phyloP scores from a whole-genome alignment of 169 alveolate genomes.

The Eimeria acervulina region DNA sequence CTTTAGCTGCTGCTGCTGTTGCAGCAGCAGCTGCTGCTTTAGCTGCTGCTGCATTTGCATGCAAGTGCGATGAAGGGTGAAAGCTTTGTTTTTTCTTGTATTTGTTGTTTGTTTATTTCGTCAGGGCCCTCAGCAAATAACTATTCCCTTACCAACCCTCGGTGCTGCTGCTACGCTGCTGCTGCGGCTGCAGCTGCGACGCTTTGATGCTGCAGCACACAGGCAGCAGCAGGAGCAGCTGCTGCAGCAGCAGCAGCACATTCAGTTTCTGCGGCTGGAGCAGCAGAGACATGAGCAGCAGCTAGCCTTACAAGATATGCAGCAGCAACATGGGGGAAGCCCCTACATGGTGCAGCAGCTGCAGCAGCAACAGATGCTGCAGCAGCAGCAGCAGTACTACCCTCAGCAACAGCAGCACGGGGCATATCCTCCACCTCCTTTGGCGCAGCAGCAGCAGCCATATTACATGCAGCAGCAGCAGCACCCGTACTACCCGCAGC shows the following conservation, averaged over 20 bases:
- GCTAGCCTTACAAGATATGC: constrained; percentile 9
- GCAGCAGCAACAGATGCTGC: neutral
- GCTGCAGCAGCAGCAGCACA: too few relatives aligned
- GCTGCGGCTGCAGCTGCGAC: constrained; percentile 21
- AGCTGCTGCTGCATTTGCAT: too few relatives aligned
- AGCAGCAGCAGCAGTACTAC: constrained; percentile 4
- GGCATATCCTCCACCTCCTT: neutral
- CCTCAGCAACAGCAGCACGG: neutral
- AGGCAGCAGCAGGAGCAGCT: too few relatives aligned
- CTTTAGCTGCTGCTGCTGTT: too few relatives aligned
- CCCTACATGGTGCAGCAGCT: neutral
- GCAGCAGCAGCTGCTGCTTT: too few relatives aligned
- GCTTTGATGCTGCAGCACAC: constrained; percentile 44
- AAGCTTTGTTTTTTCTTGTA: neutral
- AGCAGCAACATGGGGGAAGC: neutral
- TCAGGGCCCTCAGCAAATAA: neutral
- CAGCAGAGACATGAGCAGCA: constrained; percentile 65
- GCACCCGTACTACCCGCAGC: too few relatives aligned
- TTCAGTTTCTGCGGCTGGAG: constrained; percentile 7
- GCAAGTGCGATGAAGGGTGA: too few relatives aligned
- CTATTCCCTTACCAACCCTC: neutral
- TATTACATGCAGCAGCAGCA: too few relatives aligned
- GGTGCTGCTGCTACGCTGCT: constrained; percentile 15
- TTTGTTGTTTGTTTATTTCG: neutral
- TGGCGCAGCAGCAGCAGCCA: neutral